Conservation (phyloP, 1,284 basidiomycete genomes). For the Tylopilus sp. region DNA sequence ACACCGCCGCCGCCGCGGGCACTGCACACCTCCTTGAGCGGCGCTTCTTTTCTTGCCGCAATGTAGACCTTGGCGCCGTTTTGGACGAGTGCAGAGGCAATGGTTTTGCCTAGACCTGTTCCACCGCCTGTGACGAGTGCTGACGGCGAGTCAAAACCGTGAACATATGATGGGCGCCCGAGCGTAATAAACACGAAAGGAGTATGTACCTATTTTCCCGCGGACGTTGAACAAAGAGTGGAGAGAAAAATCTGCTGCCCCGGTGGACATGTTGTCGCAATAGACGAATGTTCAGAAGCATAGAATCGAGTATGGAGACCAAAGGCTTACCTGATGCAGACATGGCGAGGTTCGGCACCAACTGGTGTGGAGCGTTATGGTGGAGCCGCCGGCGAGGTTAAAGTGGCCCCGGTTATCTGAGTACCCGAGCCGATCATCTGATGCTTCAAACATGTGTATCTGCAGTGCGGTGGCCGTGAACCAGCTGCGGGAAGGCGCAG, state of each 20-base stretch:
- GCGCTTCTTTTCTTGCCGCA: constrained; percentile 74
- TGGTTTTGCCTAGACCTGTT: constrained; percentile 76
- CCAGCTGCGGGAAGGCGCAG: constrained; percentile 3
- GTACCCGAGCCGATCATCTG: constrained; percentile 1
- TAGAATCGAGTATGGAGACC: too few species aligned
- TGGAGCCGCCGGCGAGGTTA: too few species aligned
- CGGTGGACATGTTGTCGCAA: not conserved
- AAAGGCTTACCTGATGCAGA: constrained; percentile 12
- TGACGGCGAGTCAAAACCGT: constrained; percentile 25
- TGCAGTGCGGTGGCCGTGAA: too few species aligned
- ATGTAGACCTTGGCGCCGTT: constrained; percentile 85
- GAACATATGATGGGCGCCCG: constrained; percentile 4
- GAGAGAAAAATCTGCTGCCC: constrained; percentile 49
- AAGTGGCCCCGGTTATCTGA: not conserved
- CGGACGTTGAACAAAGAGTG: constrained; percentile 66
- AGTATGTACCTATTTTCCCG: constrained; percentile 60
- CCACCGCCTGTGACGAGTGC: constrained; percentile 79
- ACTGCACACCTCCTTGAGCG: constrained; percentile 62
- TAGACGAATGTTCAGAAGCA: not conserved
- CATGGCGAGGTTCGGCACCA: constrained; percentile 9
- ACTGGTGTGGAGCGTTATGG: not conserved
- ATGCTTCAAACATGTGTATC: too few species aligned
- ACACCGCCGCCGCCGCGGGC: not conserved
- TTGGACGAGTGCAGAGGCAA: constrained; percentile 72
- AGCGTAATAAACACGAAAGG: not conserved